A percentile compares a stretch with the other conserved stretches of the same genome.
These are phyloP conservation scores for Fistulina hepatica DNA, from an alignment of 1,284 basidiomycete species.

Conservation along the genomic window DNA sequence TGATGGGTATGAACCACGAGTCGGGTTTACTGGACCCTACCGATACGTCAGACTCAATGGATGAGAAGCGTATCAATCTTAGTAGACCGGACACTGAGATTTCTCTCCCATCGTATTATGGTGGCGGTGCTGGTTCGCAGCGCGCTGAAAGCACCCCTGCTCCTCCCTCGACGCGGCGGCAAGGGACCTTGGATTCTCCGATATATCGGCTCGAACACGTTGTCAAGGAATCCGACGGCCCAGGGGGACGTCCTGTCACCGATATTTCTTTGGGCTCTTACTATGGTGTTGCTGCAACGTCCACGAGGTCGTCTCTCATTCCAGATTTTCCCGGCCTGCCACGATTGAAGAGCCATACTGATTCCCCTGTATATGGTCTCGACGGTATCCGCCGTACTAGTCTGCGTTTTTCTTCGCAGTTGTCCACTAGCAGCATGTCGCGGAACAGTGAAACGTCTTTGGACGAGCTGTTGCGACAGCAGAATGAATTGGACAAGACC, in stretches of 20 bases:
- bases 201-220: too few relatives aligned
- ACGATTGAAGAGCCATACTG: conserved; percentile 15
- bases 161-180: conserved; percentile 1
- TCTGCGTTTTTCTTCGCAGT: background rate
- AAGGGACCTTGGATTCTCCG: too few relatives aligned
- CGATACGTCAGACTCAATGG: background rate
- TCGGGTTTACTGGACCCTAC: background rate
- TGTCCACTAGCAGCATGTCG: conserved; percentile 16
- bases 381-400: conserved; percentile 26
- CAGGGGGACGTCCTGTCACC: conserved; percentile 19
- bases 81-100: background rate
- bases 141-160: background rate
- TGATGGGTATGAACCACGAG: background rate
- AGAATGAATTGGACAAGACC: conserved; percentile 52
- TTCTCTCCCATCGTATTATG: background rate
- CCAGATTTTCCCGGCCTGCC: conserved; percentile 1
- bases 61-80: background rate
- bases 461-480: conserved; percentile 47
- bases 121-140: conserved; percentile 3
- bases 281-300: conserved; percentile 23
- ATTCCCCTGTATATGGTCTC: conserved; percentile 41
- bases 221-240: too few relatives aligned
- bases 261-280: conserved; percentile 28
- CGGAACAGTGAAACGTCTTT: conserved; percentile 26
- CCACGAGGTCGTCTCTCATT: conserved; percentile 14